These are phyloP conservation scores for Paramyrothecium sp. DNA, from an alignment of 2,329 filamentous ascomycete species.

Conservation along the genomic window DNA sequence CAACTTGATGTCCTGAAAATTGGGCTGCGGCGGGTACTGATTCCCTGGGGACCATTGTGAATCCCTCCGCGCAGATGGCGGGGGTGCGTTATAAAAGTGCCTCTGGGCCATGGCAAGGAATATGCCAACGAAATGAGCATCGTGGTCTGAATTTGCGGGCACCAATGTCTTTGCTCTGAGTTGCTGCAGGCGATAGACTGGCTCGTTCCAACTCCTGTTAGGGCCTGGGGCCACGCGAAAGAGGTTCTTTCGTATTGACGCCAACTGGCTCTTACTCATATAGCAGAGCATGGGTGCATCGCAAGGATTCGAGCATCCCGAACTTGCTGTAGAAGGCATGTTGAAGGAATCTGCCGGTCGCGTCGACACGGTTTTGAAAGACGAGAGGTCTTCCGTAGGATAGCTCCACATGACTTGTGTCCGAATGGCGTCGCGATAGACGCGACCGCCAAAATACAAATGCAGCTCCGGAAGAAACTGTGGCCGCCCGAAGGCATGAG, in stretches of 20 bases:
- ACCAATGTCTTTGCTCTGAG: slow-evolving; percentile 45
- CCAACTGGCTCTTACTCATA: slow-evolving; percentile 45
- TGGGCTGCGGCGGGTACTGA: slow-evolving; percentile 19
- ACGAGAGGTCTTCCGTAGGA: slow-evolving; percentile 24
- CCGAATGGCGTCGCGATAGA: slow-evolving; percentile 44
- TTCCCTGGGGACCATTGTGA: slow-evolving; percentile 21
- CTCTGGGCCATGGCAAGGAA: slow-evolving; percentile 58
- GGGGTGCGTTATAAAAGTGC: slow-evolving; percentile 42
- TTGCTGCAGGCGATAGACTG: slow-evolving; percentile 46
- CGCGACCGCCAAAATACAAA: slow-evolving; percentile 46
- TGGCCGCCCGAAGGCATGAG: slow-evolving; percentile 26
- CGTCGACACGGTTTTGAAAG: slow-evolving; percentile 36
- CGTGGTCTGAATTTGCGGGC: slow-evolving; percentile 48
- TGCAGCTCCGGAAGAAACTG: slow-evolving; percentile 39
- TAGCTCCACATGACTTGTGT: slow-evolving; percentile 50
- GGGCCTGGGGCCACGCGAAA: slow-evolving; percentile 45
- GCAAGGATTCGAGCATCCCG: slow-evolving; percentile 16
- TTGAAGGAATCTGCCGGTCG: slow-evolving; percentile 27
- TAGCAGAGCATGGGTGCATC: slow-evolving; percentile 41
- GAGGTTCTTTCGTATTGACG: slow-evolving; percentile 42
- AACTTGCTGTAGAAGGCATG: slow-evolving; percentile 14
- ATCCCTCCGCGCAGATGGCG: slow-evolving; percentile 16
- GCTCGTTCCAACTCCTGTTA: slow-evolving; percentile 37
- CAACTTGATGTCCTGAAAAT: slow-evolving; percentile 48
- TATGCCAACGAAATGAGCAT: slow-evolving; percentile 50